phyloP scores from a whole-genome alignment of 768 basidiomycete genomes.

The Calocera cornea region DNA sequence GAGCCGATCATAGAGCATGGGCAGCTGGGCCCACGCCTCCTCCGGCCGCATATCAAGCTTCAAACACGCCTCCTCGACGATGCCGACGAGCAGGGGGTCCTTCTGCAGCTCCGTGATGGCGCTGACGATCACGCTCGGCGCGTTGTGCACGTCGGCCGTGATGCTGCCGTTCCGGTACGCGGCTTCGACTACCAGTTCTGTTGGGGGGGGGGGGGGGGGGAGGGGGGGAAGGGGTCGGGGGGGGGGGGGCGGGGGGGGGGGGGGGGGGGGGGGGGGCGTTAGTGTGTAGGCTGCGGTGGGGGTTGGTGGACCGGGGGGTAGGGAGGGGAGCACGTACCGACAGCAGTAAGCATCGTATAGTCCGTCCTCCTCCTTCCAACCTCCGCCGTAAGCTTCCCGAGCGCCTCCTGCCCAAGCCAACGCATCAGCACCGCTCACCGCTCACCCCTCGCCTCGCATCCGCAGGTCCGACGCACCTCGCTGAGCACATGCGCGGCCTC shows the following conservation, averaged over 20 bases:
- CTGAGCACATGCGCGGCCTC: background rate
- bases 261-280: too few relatives aligned
- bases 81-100: background rate
- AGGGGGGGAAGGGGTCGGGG: background rate
- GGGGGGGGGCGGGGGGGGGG: too few relatives aligned
- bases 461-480: background rate
- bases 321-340: background rate
- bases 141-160: background rate
- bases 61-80: background rate
- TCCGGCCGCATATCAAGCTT: background rate
- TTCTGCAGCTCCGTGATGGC: background rate
- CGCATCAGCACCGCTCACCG: too few relatives aligned
- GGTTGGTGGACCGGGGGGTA: background rate
- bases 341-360: background rate
- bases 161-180: slow-evolving; percentile 3
- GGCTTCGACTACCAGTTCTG: background rate
- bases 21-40: background rate
- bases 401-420: background rate
- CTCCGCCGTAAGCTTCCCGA: background rate
- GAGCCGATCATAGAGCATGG: background rate
- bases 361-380: background rate
- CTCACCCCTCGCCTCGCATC: too few relatives aligned
- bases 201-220: background rate
- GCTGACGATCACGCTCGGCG: background rate
- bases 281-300: background rate